These are phyloP conservation scores for Suillus brevipes DNA, from an alignment of 768 basidiomycete species.

Conservation along the genomic window DNA sequence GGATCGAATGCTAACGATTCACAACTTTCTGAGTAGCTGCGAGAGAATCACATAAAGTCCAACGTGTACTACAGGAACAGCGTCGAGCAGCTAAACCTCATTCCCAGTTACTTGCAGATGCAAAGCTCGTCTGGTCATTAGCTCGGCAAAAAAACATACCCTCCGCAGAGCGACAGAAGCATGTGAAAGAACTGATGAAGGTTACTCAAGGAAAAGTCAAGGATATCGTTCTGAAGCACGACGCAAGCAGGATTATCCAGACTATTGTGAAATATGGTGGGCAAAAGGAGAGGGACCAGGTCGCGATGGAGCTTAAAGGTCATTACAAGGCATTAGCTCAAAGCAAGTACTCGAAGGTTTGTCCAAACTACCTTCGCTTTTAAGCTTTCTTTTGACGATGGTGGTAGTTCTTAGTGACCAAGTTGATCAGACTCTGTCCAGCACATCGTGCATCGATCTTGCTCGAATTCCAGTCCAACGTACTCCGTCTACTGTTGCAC, in stretches of 20 bases:
- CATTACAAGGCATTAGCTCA: conserved; percentile 75
- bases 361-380: conserved; percentile 12
- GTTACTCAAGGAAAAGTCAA: conserved; percentile 79
- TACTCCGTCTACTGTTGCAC: conserved; percentile 79
- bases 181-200: conserved; percentile 72
- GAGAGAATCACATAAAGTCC: conserved; percentile 70
- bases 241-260: conserved; percentile 85
- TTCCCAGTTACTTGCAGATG: conserved; percentile 63
- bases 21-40: conserved; percentile 41
- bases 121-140: conserved; percentile 77
- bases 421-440: conserved; percentile 76
- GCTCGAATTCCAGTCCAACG: conserved; percentile 71
- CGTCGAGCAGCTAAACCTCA: conserved; percentile 79
- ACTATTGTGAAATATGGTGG: conserved; percentile 81
- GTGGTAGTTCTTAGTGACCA: conserved; percentile 73
- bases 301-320: conserved; percentile 83
- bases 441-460: conserved; percentile 74
- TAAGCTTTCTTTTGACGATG: background rate
- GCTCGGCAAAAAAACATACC: conserved; percentile 73
- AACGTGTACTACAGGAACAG: conserved; percentile 64
- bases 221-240: conserved; percentile 88
- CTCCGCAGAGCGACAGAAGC: conserved; percentile 69
- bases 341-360: conserved; percentile 88
- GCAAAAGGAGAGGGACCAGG: conserved; percentile 70
- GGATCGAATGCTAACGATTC: conserved; percentile 9